Base-by-base conservation (phyloP, 345 rosid genomes). In the Rhodamnia argentea region DNA sequence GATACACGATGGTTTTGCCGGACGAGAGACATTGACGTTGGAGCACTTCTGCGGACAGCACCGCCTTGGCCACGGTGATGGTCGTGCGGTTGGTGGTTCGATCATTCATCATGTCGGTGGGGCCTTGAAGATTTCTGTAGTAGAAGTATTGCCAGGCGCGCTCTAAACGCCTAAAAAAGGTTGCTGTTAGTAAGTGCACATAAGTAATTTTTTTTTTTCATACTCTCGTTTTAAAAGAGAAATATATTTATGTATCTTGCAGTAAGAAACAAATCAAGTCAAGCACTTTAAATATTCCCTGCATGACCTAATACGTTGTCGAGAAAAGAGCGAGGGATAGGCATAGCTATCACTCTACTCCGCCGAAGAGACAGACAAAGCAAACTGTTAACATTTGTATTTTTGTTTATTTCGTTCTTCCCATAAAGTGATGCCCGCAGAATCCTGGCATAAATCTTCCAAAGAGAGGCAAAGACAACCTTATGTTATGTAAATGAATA, bases 371-470 rank as follows among this genome's bases (percentile, higher is more conserved):
- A 37, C 78, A 70, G 81, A 89, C 91, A 92, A 90, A 93, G 93
- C 93, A 88, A 90, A 88, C 94, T 90, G 93, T 92, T 90, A 86
- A 87, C 86, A 81, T 87, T 88, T 88, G 89, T 90, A 86, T 92
- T 91, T 87, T 59, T 78, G 85, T 89, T 59, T 64, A 87, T 85
- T 86, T 88, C 64, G 50, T 18, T 85, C 87, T 92, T 88, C 93
- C 87, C 47, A 95, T 91, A 95, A 95, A 95, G 95, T 76, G 88
- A 90, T 94, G 93, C 93, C 93, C 88, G 85, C 92, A 90, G 95
- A 95, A 95, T 94, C 97, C 95, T 89, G 92, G 88, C 93, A 90
- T 94, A 91, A 92, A 94, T 96, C 95, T 96, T 92, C 91, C 94
- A 89, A 92, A 90, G 92, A 91, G 20, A 23, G 24, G 42, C 42